Evolutionary conservation across 2,329 filamentous ascomycete species (phyloP).

Genomic region (Sordariomycetes sp.): DNA sequence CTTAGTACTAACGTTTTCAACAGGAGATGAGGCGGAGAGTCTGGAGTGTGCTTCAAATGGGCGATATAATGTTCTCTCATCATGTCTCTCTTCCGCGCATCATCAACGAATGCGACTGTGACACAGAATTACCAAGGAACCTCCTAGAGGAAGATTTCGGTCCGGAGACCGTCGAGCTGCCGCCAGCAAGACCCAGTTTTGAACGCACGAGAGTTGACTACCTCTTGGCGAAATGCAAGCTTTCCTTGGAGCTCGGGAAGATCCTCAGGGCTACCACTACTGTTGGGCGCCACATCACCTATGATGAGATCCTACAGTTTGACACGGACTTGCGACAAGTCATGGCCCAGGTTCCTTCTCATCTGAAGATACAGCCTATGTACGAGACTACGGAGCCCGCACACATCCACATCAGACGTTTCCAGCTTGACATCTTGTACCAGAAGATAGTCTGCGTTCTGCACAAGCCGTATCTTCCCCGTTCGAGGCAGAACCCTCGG

Average conservation of each 20-base stretch:
- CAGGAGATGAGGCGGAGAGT: conserved; percentile 58
- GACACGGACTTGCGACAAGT: conserved; percentile 48
- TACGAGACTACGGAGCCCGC: conserved; percentile 70
- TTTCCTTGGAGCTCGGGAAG: conserved; percentile 56
- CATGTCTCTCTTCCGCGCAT: conserved; percentile 55
- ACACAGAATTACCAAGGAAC: conserved; percentile 63
- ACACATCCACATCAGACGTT: conserved; percentile 73
- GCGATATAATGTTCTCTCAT: conserved; percentile 66
- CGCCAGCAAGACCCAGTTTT: conserved; percentile 50
- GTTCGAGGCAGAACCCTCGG: conserved; percentile 62
- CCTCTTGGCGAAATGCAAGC: conserved; percentile 59
- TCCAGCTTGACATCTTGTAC: conserved; percentile 73
- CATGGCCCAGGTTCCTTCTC: conserved; percentile 59
- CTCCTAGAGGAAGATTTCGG: conserved; percentile 72
- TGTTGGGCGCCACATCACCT: conserved; percentile 39
- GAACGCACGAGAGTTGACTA: conserved; percentile 69
- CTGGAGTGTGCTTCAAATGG: conserved; percentile 60
- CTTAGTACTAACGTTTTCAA: conserved; percentile 3
- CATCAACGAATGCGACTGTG: conserved; percentile 61
- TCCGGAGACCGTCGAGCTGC: conserved; percentile 52
- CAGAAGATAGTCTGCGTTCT: conserved; percentile 82
- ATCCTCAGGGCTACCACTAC: conserved; percentile 54
- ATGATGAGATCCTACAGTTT: conserved; percentile 51
- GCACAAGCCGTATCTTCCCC: conserved; percentile 75
- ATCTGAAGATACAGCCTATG: conserved; percentile 62